Conservation (phyloP, 2,329 filamentous ascomycete species). For the Microascus cirrosus region DNA sequence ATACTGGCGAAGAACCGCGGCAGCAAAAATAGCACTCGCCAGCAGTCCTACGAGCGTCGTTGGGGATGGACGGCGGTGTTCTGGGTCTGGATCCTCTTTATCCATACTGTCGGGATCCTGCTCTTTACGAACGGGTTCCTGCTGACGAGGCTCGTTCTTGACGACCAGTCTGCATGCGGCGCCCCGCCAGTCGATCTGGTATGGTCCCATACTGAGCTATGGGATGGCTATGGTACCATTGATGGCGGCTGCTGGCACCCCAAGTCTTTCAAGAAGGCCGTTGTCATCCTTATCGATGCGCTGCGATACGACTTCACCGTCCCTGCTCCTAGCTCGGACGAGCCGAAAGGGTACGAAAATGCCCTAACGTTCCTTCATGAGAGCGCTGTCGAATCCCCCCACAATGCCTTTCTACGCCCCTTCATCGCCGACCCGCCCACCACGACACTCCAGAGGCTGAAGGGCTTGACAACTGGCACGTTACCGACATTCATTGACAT, state of each 20-base stretch:
- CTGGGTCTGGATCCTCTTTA: conserved; percentile 56
- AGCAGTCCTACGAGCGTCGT: conserved; percentile 31
- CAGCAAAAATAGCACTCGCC: background rate
- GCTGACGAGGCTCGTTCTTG: conserved; percentile 71
- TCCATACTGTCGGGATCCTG: conserved; percentile 74
- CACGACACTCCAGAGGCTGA: conserved; percentile 81
- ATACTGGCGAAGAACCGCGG: conserved; percentile 1
- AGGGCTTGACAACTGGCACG: conserved; percentile 90
- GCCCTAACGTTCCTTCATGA: conserved; percentile 81
- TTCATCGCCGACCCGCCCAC: conserved; percentile 98
- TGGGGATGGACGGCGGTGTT: conserved; percentile 53
- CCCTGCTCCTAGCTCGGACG: conserved; percentile 46
- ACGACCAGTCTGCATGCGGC: conserved; percentile 62
- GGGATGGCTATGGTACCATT: conserved; percentile 28
- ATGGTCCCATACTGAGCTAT: conserved; percentile 9
- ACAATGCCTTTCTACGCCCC: conserved; percentile 79
- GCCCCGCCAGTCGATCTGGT: conserved; percentile 51
- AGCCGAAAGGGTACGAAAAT: conserved; percentile 60
- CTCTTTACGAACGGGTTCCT: conserved; percentile 95
- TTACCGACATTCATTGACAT: conserved; percentile 89
- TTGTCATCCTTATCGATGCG: conserved; percentile 85
- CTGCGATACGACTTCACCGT: conserved; percentile 95
- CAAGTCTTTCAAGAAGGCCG: conserved; percentile 82
- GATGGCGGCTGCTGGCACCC: conserved; percentile 87
- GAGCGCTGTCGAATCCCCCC: conserved; percentile 59